These are phyloP conservation scores for Limnanthes douglasii DNA, from an alignment of 345 rosid genomes.

Conservation along the genomic window DNA sequence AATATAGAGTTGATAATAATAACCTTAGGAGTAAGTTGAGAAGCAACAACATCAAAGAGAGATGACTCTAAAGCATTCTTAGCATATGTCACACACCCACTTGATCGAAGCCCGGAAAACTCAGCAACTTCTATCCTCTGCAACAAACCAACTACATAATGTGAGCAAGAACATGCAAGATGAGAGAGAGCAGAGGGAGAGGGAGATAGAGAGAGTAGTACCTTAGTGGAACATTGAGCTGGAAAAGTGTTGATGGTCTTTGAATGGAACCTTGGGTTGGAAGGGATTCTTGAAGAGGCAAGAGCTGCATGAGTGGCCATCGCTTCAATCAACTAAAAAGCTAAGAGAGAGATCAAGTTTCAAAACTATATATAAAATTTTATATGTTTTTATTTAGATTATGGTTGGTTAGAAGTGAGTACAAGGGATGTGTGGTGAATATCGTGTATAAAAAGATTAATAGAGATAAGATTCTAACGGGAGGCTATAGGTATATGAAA, in stretches of 20 bases:
- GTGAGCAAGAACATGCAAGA: neutral
- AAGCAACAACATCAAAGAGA: conserved; percentile 57
- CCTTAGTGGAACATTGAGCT: conserved; percentile 70
- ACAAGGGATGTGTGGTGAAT: conserved; percentile 42
- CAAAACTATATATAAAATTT: conserved; percentile 10
- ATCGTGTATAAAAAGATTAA: conserved; percentile 11
- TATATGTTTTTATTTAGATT: conserved; percentile 4
- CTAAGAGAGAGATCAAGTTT: conserved; percentile 2
- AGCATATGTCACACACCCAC: conserved; percentile 18
- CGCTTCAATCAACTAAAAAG: conserved; percentile 21
- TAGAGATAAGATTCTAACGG: conserved; percentile 36
- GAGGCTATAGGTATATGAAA: too few relatives aligned
- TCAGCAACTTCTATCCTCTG: conserved; percentile 68
- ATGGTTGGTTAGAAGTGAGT: conserved; percentile 27
- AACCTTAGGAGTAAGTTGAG: conserved; percentile 69
- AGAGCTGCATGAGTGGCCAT: conserved; percentile 96
- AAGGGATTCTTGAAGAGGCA: conserved; percentile 67
- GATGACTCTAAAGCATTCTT: conserved; percentile 34
- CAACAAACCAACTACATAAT: conserved; percentile 6
- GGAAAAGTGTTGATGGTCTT: conserved; percentile 46
- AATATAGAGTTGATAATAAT: neutral
- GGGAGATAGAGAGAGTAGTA: conserved; percentile 6
- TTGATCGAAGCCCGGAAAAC: conserved; percentile 64
- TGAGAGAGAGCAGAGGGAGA: neutral
- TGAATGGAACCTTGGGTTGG: conserved; percentile 41